A percentile compares a stretch with the other conserved stretches of the same genome.
Evolutionary conservation across 1,139 yeast species (phyloP).

Genomic region (Diutina mesorugosa): DNA sequence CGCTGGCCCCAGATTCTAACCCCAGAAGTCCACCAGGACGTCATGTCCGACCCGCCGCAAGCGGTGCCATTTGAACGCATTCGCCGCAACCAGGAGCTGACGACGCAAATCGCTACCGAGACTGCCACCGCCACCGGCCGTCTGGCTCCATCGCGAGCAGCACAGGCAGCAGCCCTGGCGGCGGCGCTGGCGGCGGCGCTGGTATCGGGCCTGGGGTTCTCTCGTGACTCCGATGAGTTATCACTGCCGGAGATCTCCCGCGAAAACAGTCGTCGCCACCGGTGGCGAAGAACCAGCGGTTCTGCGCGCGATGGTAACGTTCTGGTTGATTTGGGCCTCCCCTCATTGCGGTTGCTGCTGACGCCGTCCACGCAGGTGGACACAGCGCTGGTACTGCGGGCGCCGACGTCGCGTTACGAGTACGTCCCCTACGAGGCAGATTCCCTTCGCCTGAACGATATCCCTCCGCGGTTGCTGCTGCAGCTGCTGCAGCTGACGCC

Average conservation of each 20-base stretch:
- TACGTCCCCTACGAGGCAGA: background rate
- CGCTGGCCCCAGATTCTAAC: constrained; percentile 24
- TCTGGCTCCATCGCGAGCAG: background rate
- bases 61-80: background rate
- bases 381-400: background rate
- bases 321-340: background rate
- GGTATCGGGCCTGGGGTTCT: background rate
- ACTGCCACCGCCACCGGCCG: constrained; percentile 1
- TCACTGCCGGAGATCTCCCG: background rate
- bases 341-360: background rate
- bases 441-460: background rate
- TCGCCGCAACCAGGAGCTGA: background rate
- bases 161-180: constrained; percentile 1
- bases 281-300: too few relatives aligned
- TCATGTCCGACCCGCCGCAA: constrained; percentile 12
- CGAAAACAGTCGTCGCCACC: background rate
- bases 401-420: background rate
- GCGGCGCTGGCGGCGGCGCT: constrained; percentile 1
- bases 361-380: background rate
- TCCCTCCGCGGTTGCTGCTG: background rate
- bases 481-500: background rate
- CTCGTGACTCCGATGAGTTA: background rate
- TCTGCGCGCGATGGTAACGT: background rate
- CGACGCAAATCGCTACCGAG: background rate
- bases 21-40: constrained; percentile 26